Conservation (phyloP, 192 early-diverging fungal genomes). For the Glomus cerebriforme region DNA sequence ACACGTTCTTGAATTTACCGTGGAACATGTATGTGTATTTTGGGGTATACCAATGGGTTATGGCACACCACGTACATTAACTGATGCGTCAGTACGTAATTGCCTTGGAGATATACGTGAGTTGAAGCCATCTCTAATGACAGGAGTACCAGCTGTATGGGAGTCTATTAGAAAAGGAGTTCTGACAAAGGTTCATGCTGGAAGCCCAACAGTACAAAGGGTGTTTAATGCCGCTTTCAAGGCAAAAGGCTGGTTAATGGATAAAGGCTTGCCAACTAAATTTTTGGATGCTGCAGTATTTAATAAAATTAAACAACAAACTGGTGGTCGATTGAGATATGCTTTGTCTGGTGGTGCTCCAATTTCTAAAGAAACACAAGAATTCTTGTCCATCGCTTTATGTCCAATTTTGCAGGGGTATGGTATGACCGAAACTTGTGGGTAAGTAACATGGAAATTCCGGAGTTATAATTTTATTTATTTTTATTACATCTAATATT, state of each 20-base stretch:
- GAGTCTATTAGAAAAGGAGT: constrained; percentile 87
- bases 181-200: constrained; percentile 58
- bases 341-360: constrained; percentile 89
- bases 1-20: constrained; percentile 86
- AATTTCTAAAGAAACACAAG: constrained; percentile 81
- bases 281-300: constrained; percentile 81
- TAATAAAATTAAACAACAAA: constrained; percentile 76
- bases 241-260: constrained; percentile 69
- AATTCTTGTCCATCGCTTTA: constrained; percentile 74
- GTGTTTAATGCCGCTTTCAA: constrained; percentile 77
- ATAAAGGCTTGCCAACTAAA: constrained; percentile 66
- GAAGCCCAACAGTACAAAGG: constrained; percentile 56
- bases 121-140: constrained; percentile 75
- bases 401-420: constrained; percentile 89
- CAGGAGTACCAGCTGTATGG: constrained; percentile 86
- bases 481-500: constrained; percentile 1
- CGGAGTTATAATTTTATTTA: neutral
- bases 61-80: constrained; percentile 73
- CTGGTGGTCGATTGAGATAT: constrained; percentile 82
- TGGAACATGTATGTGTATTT: constrained; percentile 73
- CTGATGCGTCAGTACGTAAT: constrained; percentile 63
- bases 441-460: constrained; percentile 6
- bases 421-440: constrained; percentile 83
- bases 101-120: constrained; percentile 74
- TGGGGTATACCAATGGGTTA: constrained; percentile 68